Conservation (phyloP, 371 early-diverging fungal genomes). For the Mucor plumbeus region DNA sequence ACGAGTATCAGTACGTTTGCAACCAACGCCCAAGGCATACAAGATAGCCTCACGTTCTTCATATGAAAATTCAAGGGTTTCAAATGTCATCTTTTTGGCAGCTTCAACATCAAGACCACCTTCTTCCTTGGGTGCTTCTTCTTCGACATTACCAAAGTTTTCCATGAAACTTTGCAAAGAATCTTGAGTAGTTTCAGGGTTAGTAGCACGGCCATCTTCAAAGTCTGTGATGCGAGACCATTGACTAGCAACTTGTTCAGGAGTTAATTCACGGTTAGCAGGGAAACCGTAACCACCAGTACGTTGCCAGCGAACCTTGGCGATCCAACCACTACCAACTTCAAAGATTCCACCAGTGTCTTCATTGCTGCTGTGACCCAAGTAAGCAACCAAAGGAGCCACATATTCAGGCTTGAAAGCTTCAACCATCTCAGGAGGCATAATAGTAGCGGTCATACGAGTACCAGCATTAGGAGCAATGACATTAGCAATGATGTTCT, state of each 20-base stretch:
- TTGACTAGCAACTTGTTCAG: slow-evolving; percentile 75
- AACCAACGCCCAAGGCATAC: slow-evolving; percentile 95
- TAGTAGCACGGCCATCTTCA: slow-evolving; percentile 90
- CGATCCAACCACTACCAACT: slow-evolving; percentile 91
- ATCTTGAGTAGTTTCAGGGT: slow-evolving; percentile 83
- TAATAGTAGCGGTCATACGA: slow-evolving; percentile 96
- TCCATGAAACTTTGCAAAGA: slow-evolving; percentile 86
- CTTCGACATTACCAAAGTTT: slow-evolving; percentile 65
- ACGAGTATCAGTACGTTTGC: slow-evolving; percentile 81
- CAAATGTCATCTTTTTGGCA: slow-evolving; percentile 54
- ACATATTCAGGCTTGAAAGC: slow-evolving; percentile 97
- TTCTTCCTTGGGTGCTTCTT: slow-evolving; percentile 24
- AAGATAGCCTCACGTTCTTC: slow-evolving; percentile 89
- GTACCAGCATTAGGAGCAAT: slow-evolving; percentile 98
- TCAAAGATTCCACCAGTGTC: slow-evolving; percentile 93
- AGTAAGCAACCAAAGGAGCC: slow-evolving; percentile 91
- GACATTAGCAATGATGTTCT: slow-evolving; percentile 90
- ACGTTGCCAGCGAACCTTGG: slow-evolving; percentile 94
- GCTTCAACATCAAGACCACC: slow-evolving; percentile 69
- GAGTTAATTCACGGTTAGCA: slow-evolving; percentile 84
- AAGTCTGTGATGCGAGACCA: slow-evolving; percentile 87
- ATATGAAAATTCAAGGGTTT: slow-evolving; percentile 62
- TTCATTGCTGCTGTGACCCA: slow-evolving; percentile 82
- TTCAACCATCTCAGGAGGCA: slow-evolving; percentile 95
- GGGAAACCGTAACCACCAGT: slow-evolving; percentile 92